Conservation (phyloP, 2,329 filamentous ascomycete genomes). For the Daldinia sp. region DNA sequence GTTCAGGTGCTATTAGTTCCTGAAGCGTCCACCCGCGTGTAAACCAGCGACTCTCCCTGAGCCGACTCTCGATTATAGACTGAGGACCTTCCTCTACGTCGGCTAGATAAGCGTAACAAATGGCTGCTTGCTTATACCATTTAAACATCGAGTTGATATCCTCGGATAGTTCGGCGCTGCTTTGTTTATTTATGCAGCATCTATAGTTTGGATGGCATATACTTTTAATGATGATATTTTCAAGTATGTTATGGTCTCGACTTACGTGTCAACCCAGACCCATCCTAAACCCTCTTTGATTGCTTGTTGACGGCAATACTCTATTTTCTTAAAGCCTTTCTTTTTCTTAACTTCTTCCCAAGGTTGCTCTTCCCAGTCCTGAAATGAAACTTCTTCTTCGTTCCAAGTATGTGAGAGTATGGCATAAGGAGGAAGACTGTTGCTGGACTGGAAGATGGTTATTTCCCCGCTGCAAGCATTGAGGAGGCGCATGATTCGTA, state of each 20-base stretch:
- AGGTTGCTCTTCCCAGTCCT: constrained; percentile 6
- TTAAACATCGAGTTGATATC: constrained; percentile 40
- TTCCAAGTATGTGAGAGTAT: constrained; percentile 42
- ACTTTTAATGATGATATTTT: not conserved
- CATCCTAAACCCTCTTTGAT: constrained; percentile 33
- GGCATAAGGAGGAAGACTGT: constrained; percentile 29
- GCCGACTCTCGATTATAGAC: constrained; percentile 24
- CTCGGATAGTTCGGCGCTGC: constrained; percentile 42
- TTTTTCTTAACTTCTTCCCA: constrained; percentile 15
- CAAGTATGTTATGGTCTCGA: not conserved
- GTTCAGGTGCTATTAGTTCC: constrained; percentile 38
- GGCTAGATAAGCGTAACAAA: constrained; percentile 41
- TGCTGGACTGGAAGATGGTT: constrained; percentile 6
- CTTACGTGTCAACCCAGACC: constrained; percentile 41
- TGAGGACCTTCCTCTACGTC: constrained; percentile 17
- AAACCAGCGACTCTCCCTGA: constrained; percentile 23
- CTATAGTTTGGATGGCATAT: constrained; percentile 11
- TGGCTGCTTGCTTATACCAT: constrained; percentile 37
- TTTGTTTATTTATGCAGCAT: constrained; percentile 42
- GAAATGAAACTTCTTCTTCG: constrained; percentile 32
- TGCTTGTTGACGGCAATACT: constrained; percentile 34
- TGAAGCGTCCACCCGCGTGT: constrained; percentile 38
- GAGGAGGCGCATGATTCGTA: constrained; percentile 17
- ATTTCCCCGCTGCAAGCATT: constrained; percentile 18
- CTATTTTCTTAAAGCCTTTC: constrained; percentile 36